Base-by-base conservation (phyloP, 148 eudicot species). In the Silene latifolia region DNA sequence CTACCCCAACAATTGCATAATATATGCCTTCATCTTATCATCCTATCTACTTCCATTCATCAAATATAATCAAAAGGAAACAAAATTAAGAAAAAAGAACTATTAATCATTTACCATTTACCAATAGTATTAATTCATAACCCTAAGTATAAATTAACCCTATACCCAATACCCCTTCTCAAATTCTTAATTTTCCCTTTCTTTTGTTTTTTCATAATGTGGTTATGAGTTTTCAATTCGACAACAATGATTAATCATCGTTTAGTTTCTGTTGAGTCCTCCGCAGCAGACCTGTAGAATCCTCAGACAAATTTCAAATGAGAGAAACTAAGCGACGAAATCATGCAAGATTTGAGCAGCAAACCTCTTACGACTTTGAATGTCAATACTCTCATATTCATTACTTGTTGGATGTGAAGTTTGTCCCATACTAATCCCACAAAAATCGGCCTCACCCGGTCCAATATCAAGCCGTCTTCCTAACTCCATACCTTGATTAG, bases 321-420 rank as follows among this genome's bases (percentile, higher is more conserved):
- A 2, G 14, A 10, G 14, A 19, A 44, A 47, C 13, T 69, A 85
- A 23, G 88, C 85, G 71, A 85, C 91, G 63, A 86, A 88, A 68
- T 88, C 88, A 12, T 80, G 89, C 7, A 88, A 67, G 63, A 84
- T 65, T 32, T 84, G 89, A 82, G 89, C 84, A 71, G 86, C 89
- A 72, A 87, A 87, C 78, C 87, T 78, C 79, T 84, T 84, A 53
- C 82, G 78, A 19, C 73, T 81, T 18, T 81, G 85, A 7, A 86
- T 77, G 63, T 86, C 83, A 32, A 86, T 77, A 63, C 57, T 63
- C 11, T 83, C 81, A 56, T 76, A 83, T 11, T 54, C 80, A 47
- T 74, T 71, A 27, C 72, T 80, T 51, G 85, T 80, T 42, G 85
- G 74, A 72, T 85, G 86, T 0, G 85, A 75, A 20, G 88, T 72